phyloP scores from a whole-genome alignment of 1,284 basidiomycete species.

The Leccinum subrobustum region DNA sequence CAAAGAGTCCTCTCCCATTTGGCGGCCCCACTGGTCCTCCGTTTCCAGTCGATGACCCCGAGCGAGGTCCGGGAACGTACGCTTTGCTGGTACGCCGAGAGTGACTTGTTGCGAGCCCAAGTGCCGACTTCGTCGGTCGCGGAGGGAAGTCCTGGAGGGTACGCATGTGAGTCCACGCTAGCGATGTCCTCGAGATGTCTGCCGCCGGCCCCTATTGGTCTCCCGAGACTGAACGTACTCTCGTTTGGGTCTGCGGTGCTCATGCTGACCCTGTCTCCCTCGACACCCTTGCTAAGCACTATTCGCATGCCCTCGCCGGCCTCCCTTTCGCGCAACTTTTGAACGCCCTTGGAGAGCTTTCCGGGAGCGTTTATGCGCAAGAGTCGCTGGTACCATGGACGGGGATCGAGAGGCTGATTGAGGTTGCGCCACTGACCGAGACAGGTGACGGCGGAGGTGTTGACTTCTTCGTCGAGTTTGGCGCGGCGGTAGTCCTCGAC shows the following conservation, averaged over 20 bases:
- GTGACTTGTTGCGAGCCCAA: slow-evolving; percentile 28
- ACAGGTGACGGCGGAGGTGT: slow-evolving; percentile 85
- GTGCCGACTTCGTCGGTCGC: slow-evolving; percentile 16
- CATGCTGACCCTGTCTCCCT: slow-evolving; percentile 38
- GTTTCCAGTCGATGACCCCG: slow-evolving; percentile 78
- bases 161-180: slow-evolving; percentile 53
- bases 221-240: slow-evolving; percentile 42
- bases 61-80: slow-evolving; percentile 49
- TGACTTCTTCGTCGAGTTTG: slow-evolving; percentile 86
- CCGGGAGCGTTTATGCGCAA: slow-evolving; percentile 69
- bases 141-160: slow-evolving; percentile 46
- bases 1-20: slow-evolving; percentile 95
- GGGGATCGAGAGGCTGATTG: slow-evolving; percentile 80
- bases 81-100: slow-evolving; percentile 55
- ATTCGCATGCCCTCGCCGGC: slow-evolving; percentile 64
- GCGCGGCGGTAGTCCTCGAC: slow-evolving; percentile 93
- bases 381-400: slow-evolving; percentile 73
- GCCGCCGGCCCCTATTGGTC: slow-evolving; percentile 34
- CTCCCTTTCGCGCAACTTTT: slow-evolving; percentile 83
- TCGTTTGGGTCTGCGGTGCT: slow-evolving; percentile 40
- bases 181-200: slow-evolving; percentile 61
- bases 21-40: slow-evolving; percentile 68
- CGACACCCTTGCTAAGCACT: slow-evolving; percentile 55
- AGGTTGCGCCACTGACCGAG: slow-evolving; percentile 89
- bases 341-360: slow-evolving; percentile 81